Conservation (phyloP, 257 asterid species). For the Solanum appendiculatum region DNA sequence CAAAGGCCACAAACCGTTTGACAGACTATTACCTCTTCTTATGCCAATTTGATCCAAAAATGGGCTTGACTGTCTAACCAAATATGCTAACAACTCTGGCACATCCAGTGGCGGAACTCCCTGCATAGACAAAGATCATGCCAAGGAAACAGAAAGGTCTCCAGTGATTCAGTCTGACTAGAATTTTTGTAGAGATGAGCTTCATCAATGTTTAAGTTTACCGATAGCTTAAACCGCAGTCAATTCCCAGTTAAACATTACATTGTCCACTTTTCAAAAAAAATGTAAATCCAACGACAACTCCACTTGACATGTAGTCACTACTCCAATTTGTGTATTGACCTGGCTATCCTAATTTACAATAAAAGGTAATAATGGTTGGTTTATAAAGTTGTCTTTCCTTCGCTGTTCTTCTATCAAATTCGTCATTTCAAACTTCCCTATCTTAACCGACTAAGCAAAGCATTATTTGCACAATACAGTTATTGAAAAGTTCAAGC, state of each 20-base stretch:
- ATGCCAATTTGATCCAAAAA: conserved; percentile 90
- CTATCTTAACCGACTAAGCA: not conserved
- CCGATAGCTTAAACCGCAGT: not conserved
- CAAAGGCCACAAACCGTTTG: not conserved
- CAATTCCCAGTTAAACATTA: not conserved
- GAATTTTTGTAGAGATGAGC: not conserved
- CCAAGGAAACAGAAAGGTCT: not conserved
- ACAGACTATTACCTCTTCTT: conserved; percentile 40
- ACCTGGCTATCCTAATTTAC: not conserved
- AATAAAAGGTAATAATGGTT: not conserved
- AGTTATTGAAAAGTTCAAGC: not conserved
- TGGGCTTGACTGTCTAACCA: conserved; percentile 94
- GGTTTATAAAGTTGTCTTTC: not conserved
- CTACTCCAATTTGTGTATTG: not conserved
- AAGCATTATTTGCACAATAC: not conserved
- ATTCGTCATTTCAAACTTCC: not conserved
- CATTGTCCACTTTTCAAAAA: not conserved
- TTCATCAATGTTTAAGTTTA: not conserved
- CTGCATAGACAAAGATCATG: conserved; percentile 19
- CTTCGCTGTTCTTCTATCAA: not conserved
- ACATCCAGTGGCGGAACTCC: conserved; percentile 92
- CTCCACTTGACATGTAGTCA: not conserved
- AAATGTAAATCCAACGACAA: not conserved
- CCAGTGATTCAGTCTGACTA: not conserved
- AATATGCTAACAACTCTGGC: conserved; percentile 79